These are phyloP conservation scores for Candida xiaguanensis DNA, from an alignment of 805 yeast species.

Conservation along the genomic window DNA sequence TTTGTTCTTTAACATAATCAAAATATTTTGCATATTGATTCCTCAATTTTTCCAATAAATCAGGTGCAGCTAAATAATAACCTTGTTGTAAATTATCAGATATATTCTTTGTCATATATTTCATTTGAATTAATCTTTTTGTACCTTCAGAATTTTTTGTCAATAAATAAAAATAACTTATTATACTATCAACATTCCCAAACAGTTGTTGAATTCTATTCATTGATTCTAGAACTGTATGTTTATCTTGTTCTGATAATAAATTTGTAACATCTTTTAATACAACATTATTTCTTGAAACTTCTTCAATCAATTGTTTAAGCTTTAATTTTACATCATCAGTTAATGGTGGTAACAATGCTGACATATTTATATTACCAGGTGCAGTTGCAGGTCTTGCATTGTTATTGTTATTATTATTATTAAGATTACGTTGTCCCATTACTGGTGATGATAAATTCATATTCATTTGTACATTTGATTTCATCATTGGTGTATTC, in stretches of 20 bases:
- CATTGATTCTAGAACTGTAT: conserved; percentile 51
- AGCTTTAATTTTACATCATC: conserved; percentile 63
- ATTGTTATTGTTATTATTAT: neutral
- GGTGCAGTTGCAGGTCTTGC: conserved; percentile 10
- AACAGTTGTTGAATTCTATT: conserved; percentile 55
- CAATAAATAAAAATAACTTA: conserved; percentile 73
- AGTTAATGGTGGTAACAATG: conserved; percentile 34
- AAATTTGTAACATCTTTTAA: conserved; percentile 62
- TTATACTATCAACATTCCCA: conserved; percentile 67
- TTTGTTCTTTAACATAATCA: conserved; percentile 67
- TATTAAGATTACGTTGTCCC: conserved; percentile 3
- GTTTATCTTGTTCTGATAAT: conserved; percentile 63
- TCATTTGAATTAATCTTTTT: conserved; percentile 70
- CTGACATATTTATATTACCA: conserved; percentile 11
- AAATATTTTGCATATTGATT: conserved; percentile 72
- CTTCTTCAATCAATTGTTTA: conserved; percentile 64
- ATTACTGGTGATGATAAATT: conserved; percentile 9
- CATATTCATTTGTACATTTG: conserved; percentile 8
- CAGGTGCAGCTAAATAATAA: conserved; percentile 67
- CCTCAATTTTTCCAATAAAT: conserved; percentile 64
- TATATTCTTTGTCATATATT: conserved; percentile 74
- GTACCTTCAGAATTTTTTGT: conserved; percentile 76
- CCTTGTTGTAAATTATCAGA: conserved; percentile 65
- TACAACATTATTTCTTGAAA: conserved; percentile 60
- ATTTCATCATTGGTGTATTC: conserved; percentile 9